These are phyloP conservation scores for Citrus sinensis DNA, from an alignment of 345 rosid species.

Conservation along the genomic window DVS_A1.0 CM039164.1:23653501-23654000, in stretches of 20 bases:
- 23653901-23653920: too few relatives aligned
- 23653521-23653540: not conserved
- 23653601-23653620: not conserved
- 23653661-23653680: not conserved
- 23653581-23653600: not conserved
- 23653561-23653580: too few relatives aligned
- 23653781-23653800: not conserved
- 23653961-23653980: not conserved
- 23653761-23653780: not conserved
- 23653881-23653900: not conserved
- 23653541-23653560: not conserved
- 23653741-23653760: not conserved
- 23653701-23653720: not conserved
- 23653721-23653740: too few relatives aligned
- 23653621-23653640: not conserved
- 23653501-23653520: too few relatives aligned
- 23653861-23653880: not conserved
- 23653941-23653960: not conserved
- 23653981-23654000: not conserved
- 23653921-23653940: not conserved
- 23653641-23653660: too few relatives aligned
- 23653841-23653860: not conserved
- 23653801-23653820: too few relatives aligned
- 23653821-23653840: too few relatives aligned
- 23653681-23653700: not conserved